phyloP scores from a whole-genome alignment of 352 stramenopile species.

The Globisporangium apiculatum region DNA sequence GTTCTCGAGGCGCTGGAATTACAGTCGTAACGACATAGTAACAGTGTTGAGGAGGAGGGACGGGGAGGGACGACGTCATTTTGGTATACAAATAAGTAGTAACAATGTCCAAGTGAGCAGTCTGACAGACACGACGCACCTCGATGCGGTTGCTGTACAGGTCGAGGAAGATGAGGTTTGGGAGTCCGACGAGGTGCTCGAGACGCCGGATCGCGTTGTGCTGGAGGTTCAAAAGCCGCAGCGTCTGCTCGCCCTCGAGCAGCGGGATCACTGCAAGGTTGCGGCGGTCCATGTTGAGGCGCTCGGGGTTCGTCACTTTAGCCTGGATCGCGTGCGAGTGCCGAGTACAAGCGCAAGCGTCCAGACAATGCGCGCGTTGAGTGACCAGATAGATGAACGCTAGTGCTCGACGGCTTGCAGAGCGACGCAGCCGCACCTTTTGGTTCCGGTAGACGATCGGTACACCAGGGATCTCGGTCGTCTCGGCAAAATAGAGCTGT shows the following conservation, averaged over 20 bases:
- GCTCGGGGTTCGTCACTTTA: slow-evolving; percentile 65
- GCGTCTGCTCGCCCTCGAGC: slow-evolving; percentile 85
- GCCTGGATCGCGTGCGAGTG: slow-evolving; percentile 18
- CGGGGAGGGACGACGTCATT: too few relatives aligned
- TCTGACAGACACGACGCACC: slow-evolving; percentile 17
- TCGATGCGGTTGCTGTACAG: slow-evolving; percentile 91
- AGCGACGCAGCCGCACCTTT: slow-evolving; percentile 31
- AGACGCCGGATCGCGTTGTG: slow-evolving; percentile 88
- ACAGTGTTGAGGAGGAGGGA: too few relatives aligned
- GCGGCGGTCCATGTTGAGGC: slow-evolving; percentile 86
- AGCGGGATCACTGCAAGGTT: slow-evolving; percentile 74
- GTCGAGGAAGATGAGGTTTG: slow-evolving; percentile 91
- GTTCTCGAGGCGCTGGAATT: slow-evolving; percentile 57
- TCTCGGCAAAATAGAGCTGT: slow-evolving; percentile 72
- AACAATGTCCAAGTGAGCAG: background rate
- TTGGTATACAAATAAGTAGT: too few relatives aligned
- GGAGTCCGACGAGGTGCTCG: slow-evolving; percentile 74
- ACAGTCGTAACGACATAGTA: too few relatives aligned
- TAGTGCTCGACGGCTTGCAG: too few relatives aligned
- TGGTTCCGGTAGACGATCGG: slow-evolving; percentile 69
- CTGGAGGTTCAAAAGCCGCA: slow-evolving; percentile 88
- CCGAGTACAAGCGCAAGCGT: too few relatives aligned
- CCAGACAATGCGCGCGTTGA: background rate
- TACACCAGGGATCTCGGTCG: slow-evolving; percentile 52
- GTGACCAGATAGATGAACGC: background rate